Evolutionary conservation across 345 rosid species (phyloP), one percentile per base, ranked within the genome.

Genomic region (Eucalyptus albens): DNA sequence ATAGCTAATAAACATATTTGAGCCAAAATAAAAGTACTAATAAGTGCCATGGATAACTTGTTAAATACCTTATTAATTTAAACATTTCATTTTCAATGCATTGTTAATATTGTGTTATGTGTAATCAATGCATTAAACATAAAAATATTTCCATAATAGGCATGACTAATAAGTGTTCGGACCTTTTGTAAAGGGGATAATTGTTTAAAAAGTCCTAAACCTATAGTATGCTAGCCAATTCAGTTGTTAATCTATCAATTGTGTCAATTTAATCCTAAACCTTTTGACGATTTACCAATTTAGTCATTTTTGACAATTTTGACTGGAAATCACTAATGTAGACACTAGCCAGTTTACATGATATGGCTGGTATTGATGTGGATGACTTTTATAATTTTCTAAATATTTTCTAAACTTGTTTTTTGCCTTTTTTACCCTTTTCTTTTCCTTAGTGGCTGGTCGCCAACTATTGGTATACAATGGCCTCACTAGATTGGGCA

Each of bases 401-500:
- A 9, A 60, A 60, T 11, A 60, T 11, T 60, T 60, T 27, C 2
- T 60, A 1, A 60, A 60, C 14, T 60, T 27, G 13, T 11, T 27
- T 11, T 60, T 50, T 49, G n/a, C 7, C 1, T 0, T 60, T 60
- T 60, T 27, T 6, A 6, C 8, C 31, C 8, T 29, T 27, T 62
- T 60, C 16, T 62, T 62, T 62, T 29, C 17, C 15, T 29, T 12
- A 27, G 31, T 62, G 31, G 16, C 17, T 1, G 0, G 31, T 62
- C 1, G 1, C 4, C 0, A 0, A 29, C 33, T 12, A 27, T 13
- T 6, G 16, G 16, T 3, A 13, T 6, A 29, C 0, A 14, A 0
- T 6, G 31, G n/a, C 69, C 69, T 27, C 31, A 13, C 15, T 60
- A 60, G 69, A 60, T 60, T 27, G 15, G 31, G 16, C 0, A 12